Percentiles rank a stretch among this genome's conserved stretches.
Evolutionary conservation across 176 grass and related monocot species (phyloP).

Genomic region (Oryza glaberrima): DNA sequence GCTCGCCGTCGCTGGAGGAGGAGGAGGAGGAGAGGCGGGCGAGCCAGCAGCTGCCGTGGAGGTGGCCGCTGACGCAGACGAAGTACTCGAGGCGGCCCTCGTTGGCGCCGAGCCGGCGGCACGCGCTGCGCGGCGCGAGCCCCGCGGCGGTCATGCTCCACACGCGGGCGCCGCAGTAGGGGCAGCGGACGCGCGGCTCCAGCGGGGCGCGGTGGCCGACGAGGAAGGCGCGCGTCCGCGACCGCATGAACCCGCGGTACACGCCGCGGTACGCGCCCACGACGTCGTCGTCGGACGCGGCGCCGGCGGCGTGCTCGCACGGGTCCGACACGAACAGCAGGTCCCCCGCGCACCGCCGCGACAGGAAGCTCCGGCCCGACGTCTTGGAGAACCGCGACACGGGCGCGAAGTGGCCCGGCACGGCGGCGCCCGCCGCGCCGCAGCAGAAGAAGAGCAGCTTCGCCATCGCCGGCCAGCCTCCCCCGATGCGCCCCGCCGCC

Average conservation of each 20-base stretch:
- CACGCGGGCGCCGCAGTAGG: conserved; percentile 73
- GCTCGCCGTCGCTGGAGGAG: conserved; percentile 25
- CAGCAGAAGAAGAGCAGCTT: conserved; percentile 81
- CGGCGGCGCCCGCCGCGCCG: conserved; percentile 20
- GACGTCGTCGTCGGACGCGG: conserved; percentile 40
- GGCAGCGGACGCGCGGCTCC: conserved; percentile 62
- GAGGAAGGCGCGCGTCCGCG: conserved; percentile 64
- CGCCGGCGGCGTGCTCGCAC: conserved; percentile 60
- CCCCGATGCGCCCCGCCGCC: conserved; percentile 43
- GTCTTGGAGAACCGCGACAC: conserved; percentile 84
- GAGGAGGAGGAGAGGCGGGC: conserved; percentile 52
- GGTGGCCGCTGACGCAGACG: conserved; percentile 83
- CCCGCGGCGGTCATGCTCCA: conserved; percentile 84
- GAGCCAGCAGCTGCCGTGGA: conserved; percentile 86
- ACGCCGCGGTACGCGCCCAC: conserved; percentile 71
- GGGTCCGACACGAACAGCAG: conserved; percentile 82
- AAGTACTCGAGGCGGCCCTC: conserved; percentile 72
- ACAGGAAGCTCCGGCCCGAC: conserved; percentile 65
- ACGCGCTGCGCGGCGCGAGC: conserved; percentile 64
- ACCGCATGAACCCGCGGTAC: conserved; percentile 74
- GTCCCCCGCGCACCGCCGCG: conserved; percentile 63
- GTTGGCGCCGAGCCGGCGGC: conserved; percentile 55
- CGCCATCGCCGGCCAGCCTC: conserved; percentile 74
- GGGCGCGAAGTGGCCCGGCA: conserved; percentile 54
- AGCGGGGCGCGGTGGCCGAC: conserved; percentile 55